These are phyloP conservation scores for Eucalyptus regnans DNA, from an alignment of 345 rosid species.

Conservation along the genomic window DNA sequence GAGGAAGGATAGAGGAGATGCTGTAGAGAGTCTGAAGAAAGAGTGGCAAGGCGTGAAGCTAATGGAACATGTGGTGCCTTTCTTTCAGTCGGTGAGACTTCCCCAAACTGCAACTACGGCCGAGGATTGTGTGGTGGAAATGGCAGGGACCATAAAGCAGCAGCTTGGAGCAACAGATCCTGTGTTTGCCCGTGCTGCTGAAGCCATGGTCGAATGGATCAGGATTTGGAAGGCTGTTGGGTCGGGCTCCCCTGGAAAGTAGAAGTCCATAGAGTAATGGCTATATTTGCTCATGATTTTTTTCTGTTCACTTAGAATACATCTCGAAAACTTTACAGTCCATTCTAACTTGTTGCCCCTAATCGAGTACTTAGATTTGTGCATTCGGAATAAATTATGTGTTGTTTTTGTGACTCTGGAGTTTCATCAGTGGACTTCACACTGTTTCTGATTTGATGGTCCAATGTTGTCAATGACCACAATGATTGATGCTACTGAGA, in stretches of 20 bases:
- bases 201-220: conserved; percentile 68
- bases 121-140: conserved; percentile 61
- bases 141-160: conserved; percentile 56
- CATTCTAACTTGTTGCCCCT: background rate
- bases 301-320: background rate
- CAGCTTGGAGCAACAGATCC: conserved; percentile 48
- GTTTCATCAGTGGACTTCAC: background rate
- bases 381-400: background rate
- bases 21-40: conserved; percentile 75
- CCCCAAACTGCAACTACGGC: conserved; percentile 37
- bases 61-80: conserved; percentile 85
- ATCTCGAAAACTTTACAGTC: background rate
- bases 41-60: conserved; percentile 97
- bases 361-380: background rate
- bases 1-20: conserved; percentile 80
- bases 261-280: background rate
- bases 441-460: background rate
- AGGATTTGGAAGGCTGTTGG: conserved; percentile 59
- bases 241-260: conserved; percentile 8
- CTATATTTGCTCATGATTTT: background rate
- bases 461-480: background rate
- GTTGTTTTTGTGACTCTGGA: background rate
- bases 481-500: background rate
- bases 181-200: conserved; percentile 59
- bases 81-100: conserved; percentile 62